Percentiles rank a stretch among this genome's conserved stretches.
These are phyloP conservation scores for Vicia villosa DNA, from an alignment of 306 rosid genomes.

Conservation along the genomic window DNA sequence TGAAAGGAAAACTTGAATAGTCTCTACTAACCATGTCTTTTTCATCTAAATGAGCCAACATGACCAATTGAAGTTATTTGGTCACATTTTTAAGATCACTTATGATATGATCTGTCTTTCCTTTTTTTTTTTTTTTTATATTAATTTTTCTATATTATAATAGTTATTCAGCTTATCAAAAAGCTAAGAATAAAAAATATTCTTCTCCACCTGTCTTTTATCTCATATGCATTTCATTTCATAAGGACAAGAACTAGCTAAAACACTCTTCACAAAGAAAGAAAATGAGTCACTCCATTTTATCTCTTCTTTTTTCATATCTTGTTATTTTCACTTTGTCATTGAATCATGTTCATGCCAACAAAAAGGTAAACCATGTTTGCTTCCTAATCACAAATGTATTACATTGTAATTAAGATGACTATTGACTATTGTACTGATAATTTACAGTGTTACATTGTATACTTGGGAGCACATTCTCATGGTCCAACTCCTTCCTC, in stretches of 20 bases:
- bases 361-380: conserved; percentile 28
- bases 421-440: background rate
- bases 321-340: conserved; percentile 13
- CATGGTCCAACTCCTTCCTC: too few relatives aligned
- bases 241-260: background rate
- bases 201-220: too few relatives aligned
- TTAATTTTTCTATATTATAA: too few relatives aligned
- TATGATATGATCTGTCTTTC: too few relatives aligned
- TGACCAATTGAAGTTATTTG: too few relatives aligned
- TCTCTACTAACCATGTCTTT: too few relatives aligned
- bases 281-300: conserved; percentile 31
- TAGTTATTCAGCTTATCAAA: too few relatives aligned
- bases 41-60: too few relatives aligned
- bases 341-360: conserved; percentile 29
- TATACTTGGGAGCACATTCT: conserved; percentile 45
- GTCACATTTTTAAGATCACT: too few relatives aligned
- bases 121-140: too few relatives aligned
- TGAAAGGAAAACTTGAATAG: too few relatives aligned
- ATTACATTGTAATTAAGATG: background rate
- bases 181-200: too few relatives aligned
- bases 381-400: background rate
- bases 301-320: conserved; percentile 20
- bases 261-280: background rate
- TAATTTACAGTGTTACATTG: conserved; percentile 44
- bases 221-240: background rate